Evolutionary conservation across 1,139 yeast species (phyloP).

Genomic region (Casaregolazyma lundiana): DNA sequence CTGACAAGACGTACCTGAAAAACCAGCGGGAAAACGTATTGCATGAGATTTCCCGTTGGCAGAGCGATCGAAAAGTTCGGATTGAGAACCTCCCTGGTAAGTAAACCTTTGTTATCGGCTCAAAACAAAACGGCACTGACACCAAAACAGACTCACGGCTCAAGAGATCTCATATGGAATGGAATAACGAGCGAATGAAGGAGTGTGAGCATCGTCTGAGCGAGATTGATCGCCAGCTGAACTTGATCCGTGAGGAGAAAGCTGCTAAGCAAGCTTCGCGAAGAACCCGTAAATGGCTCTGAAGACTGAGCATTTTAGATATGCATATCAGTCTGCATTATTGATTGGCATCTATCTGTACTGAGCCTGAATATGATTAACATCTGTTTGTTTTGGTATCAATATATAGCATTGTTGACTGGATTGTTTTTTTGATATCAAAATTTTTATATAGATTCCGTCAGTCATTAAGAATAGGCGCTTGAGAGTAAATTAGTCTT

Average conservation of each 20-base stretch:
- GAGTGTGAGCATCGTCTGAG: slow-evolving; percentile 8
- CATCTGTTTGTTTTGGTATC: too few species aligned
- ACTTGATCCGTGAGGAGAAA: slow-evolving; percentile 9
- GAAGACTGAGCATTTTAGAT: neutral
- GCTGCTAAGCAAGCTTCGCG: slow-evolving; percentile 6
- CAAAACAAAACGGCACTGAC: neutral
- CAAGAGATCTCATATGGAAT: slow-evolving; percentile 10
- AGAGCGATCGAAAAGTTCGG: slow-evolving; percentile 9
- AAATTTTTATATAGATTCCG: too few species aligned
- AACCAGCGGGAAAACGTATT: slow-evolving; percentile 10
- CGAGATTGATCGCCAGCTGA: slow-evolving; percentile 6
- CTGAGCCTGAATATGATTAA: too few species aligned
- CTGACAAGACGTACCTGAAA: slow-evolving; percentile 10
- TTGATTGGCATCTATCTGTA: too few species aligned
- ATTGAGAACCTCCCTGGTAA: slow-evolving; percentile 10
- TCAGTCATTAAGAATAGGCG: too few species aligned
- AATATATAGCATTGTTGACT: too few species aligned
- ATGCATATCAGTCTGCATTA: neutral
- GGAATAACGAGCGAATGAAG: slow-evolving; percentile 7
- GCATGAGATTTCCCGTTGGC: slow-evolving; percentile 12
- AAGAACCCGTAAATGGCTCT: neutral
- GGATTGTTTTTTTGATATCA: too few species aligned
- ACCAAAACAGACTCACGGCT: slow-evolving; percentile 8
- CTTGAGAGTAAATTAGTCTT: too few species aligned
- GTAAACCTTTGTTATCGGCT: slow-evolving; percentile 1